Percentiles rank a stretch among this genome's conserved stretches.
These are phyloP conservation scores for Lachnellula hyalina DNA, from an alignment of 2,329 filamentous ascomycete species.

Conservation along the genomic window DNA sequence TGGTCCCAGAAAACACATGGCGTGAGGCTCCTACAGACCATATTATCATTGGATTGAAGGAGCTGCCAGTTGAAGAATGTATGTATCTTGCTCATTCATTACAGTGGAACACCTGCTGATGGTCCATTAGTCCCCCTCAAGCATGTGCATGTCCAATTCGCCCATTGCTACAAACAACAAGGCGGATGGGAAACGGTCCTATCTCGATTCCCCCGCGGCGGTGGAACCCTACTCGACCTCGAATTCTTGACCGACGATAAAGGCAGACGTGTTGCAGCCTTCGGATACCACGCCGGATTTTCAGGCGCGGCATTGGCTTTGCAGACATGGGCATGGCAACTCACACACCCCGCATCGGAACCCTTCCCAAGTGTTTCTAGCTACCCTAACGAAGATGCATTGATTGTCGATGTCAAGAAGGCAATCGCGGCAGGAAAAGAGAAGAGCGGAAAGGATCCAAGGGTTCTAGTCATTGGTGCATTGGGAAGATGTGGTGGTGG, in stretches of 20 bases:
- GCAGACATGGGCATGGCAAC: slow-evolving; percentile 79
- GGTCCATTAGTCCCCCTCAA: slow-evolving; percentile 52
- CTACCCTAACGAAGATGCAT: slow-evolving; percentile 68
- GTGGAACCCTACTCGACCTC: slow-evolving; percentile 74
- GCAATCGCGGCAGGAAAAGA: slow-evolving; percentile 61
- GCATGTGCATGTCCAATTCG: slow-evolving; percentile 68
- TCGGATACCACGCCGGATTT: slow-evolving; percentile 68
- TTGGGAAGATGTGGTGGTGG: slow-evolving; percentile 80
- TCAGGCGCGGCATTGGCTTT: slow-evolving; percentile 66
- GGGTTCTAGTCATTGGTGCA: slow-evolving; percentile 78
- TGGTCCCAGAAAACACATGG: slow-evolving; percentile 65
- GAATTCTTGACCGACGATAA: slow-evolving; percentile 76
- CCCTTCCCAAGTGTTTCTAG: slow-evolving; percentile 60
- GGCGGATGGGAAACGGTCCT: slow-evolving; percentile 74
- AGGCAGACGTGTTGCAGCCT: slow-evolving; percentile 62
- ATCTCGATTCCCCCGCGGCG: slow-evolving; percentile 70
- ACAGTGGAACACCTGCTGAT: slow-evolving; percentile 6
- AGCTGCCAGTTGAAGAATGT: slow-evolving; percentile 67
- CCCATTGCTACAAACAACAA: slow-evolving; percentile 73
- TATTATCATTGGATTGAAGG: slow-evolving; percentile 73
- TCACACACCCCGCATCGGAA: slow-evolving; percentile 60
- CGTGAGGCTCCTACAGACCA: slow-evolving; percentile 60
- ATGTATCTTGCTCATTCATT: slow-evolving; percentile 25
- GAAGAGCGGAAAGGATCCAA: slow-evolving; percentile 62
- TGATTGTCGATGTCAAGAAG: slow-evolving; percentile 70